phyloP scores from a whole-genome alignment of 73 alveolate genomes.

The Tetrahymena elliotti region DNA sequence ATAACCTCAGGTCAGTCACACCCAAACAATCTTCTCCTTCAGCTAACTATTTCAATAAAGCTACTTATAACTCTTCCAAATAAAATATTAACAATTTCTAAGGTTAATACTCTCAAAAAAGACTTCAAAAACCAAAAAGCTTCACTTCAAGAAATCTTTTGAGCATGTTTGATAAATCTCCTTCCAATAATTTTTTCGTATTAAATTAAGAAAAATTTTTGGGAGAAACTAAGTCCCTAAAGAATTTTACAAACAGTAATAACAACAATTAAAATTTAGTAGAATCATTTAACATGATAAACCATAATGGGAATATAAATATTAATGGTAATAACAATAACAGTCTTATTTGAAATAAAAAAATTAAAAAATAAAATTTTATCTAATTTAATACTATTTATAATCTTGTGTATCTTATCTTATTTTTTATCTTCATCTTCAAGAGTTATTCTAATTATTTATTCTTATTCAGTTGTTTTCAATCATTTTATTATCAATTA shows the following conservation, averaged over 20 bases:
- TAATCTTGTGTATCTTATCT: not conserved
- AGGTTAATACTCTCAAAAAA: not conserved
- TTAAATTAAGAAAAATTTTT: not conserved
- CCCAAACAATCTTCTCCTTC: not conserved
- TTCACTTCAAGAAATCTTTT: not conserved
- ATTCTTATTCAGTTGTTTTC: no score
- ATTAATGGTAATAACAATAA: not conserved
- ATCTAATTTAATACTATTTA: not conserved
- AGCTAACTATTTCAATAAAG: not conserved
- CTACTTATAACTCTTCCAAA: not conserved
- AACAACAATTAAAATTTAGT: not conserved
- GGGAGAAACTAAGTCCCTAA: not conserved
- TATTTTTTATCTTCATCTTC: not conserved
- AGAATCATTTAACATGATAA: not conserved
- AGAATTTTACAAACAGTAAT: not conserved
- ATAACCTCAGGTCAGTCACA: not conserved
- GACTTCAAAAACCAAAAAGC: not conserved
- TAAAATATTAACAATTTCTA: not conserved
- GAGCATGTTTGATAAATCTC: not conserved
- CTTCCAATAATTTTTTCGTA: not conserved
- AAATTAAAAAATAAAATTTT: not conserved
- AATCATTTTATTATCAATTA: no score
- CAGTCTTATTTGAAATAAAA: not conserved
- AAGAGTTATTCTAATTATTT: no score
- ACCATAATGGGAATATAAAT: not conserved